phyloP scores from a whole-genome alignment of 345 rosid genomes.

The Erucastrum elatum region DNA sequence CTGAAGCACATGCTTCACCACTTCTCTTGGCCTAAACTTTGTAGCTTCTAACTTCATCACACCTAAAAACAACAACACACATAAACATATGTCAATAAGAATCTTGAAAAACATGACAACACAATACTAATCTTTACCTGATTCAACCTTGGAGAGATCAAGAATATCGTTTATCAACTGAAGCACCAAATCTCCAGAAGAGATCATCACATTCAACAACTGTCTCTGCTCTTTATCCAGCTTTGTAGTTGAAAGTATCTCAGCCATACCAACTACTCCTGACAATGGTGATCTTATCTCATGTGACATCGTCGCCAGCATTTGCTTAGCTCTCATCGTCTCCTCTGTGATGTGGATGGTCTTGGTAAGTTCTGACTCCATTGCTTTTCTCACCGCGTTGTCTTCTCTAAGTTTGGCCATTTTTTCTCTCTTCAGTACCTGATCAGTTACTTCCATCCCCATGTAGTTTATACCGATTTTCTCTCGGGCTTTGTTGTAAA shows the following conservation, averaged over 20 bases:
- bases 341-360: constrained; percentile 99
- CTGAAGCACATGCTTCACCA: constrained; percentile 91
- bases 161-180: constrained; percentile 93
- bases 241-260: constrained; percentile 74
- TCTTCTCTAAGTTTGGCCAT: constrained; percentile 90
- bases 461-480: constrained; percentile 90
- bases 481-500: constrained; percentile 77
- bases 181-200: constrained; percentile 95
- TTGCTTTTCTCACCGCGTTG: constrained; percentile 93
- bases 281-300: constrained; percentile 95
- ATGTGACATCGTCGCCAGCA: constrained; percentile 97
- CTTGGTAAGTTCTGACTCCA: constrained; percentile 90
- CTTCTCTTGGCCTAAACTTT: constrained; percentile 89
- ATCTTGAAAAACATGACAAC: not conserved
- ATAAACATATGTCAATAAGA: not conserved
- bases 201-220: constrained; percentile 80
- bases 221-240: constrained; percentile 79
- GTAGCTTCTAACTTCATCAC: constrained; percentile 96
- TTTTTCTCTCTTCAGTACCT: constrained; percentile 85
- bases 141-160: constrained; percentile 97
- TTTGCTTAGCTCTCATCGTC: constrained; percentile 96
- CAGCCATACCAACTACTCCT: constrained; percentile 95
- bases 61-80: constrained; percentile 38
- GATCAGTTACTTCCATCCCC: constrained; percentile 99
- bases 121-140: constrained; percentile 47